Conservation (phyloP, 345 rosid genomes). For the Geranium rotundifolium region DNA sequence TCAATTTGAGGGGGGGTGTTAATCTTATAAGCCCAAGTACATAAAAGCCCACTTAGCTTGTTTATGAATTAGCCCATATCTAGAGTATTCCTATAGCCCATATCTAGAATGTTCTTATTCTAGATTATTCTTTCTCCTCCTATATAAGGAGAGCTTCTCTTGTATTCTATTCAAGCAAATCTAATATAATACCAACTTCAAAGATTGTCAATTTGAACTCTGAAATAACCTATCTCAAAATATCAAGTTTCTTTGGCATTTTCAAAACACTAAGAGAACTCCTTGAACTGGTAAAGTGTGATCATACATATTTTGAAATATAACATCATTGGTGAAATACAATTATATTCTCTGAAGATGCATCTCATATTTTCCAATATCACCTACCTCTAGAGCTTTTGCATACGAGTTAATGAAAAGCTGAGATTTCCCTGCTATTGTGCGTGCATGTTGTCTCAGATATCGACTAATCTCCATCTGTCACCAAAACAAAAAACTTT, state of each 20-base stretch:
- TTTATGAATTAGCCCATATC: too few relatives aligned
- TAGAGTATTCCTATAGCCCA: too few relatives aligned
- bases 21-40: too few relatives aligned
- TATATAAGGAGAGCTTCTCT: too few relatives aligned
- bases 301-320: neutral
- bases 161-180: too few relatives aligned
- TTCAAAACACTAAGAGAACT: neutral
- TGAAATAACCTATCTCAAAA: too few relatives aligned
- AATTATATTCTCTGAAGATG: neutral
- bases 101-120: too few relatives aligned
- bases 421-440: constrained; percentile 93
- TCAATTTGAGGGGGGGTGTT: too few relatives aligned
- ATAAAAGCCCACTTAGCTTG: too few relatives aligned
- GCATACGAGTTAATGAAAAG: constrained; percentile 95
- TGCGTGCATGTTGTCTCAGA: constrained; percentile 90
- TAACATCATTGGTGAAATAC: neutral
- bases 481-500: neutral
- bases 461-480: constrained; percentile 97
- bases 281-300: neutral
- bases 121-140: too few relatives aligned
- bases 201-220: too few relatives aligned
- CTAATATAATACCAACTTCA: too few relatives aligned
- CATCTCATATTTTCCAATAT: constrained; percentile 3
- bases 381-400: constrained; percentile 86
- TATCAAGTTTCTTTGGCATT: neutral